Evolutionary conservation across 495 filamentous ascomycete species (phyloP).

Genomic region (Pseudevernia furfuracea): DNA sequence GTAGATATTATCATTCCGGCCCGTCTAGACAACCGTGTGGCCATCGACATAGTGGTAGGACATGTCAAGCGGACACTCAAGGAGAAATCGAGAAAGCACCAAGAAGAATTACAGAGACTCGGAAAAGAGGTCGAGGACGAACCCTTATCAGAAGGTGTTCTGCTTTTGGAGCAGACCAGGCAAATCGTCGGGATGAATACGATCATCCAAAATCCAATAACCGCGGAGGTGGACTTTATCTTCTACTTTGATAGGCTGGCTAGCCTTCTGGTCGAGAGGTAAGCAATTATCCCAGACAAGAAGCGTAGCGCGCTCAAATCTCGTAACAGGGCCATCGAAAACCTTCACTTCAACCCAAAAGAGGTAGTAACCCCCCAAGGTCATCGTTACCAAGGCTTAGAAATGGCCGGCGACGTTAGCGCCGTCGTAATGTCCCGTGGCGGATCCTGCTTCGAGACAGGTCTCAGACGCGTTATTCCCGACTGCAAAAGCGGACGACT

Average conservation of each 20-base stretch:
- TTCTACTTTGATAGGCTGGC: slow-evolving; percentile 91
- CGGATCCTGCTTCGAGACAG: slow-evolving; percentile 79
- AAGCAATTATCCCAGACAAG: slow-evolving; percentile 20
- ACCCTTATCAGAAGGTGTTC: slow-evolving; percentile 63
- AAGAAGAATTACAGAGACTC: slow-evolving; percentile 63
- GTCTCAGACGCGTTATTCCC: slow-evolving; percentile 78
- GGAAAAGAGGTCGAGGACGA: slow-evolving; percentile 59
- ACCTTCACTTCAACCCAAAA: slow-evolving; percentile 52
- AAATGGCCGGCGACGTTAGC: slow-evolving; percentile 59
- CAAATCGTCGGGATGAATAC: slow-evolving; percentile 86
- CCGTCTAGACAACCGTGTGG: slow-evolving; percentile 86
- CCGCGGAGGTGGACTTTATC: slow-evolving; percentile 80
- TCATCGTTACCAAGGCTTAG: slow-evolving; percentile 58
- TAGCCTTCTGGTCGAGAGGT: slow-evolving; percentile 78
- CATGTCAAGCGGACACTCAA: slow-evolving; percentile 76
- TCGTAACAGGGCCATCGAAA: slow-evolving; percentile 57
- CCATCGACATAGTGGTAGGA: slow-evolving; percentile 91
- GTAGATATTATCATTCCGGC: slow-evolving; percentile 89
- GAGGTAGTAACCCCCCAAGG: slow-evolving; percentile 63
- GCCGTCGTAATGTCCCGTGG: slow-evolving; percentile 85
- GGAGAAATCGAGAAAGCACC: slow-evolving; percentile 79
- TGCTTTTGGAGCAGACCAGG: slow-evolving; percentile 61
- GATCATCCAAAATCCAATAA: slow-evolving; percentile 74
- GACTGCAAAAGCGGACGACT: slow-evolving; percentile 85
- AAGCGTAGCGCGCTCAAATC: neutral